These are phyloP conservation scores for Neoascochyta sp. DNA, from an alignment of 2,329 filamentous ascomycete species.

Conservation along the genomic window DNA sequence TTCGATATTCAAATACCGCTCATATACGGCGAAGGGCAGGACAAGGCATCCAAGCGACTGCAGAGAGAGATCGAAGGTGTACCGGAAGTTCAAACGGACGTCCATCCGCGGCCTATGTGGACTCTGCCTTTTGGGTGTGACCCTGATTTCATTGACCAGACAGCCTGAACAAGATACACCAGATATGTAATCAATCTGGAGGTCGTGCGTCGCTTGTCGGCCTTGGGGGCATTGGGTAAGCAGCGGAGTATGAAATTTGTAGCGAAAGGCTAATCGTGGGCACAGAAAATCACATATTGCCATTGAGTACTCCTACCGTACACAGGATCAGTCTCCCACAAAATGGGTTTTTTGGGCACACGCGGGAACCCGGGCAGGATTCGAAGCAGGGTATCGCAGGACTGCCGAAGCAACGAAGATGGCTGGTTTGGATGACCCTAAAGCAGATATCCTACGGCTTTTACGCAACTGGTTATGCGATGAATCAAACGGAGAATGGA, in stretches of 20 bases:
- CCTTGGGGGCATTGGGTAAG: constrained; percentile 16
- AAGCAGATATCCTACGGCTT: constrained; percentile 10
- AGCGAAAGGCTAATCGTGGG: constrained; percentile 1
- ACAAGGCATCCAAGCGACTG: background rate
- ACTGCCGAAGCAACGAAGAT: constrained; percentile 11
- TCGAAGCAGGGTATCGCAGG: constrained; percentile 11
- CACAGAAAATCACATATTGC: constrained; percentile 15
- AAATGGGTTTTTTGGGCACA: constrained; percentile 14
- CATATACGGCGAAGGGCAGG: background rate
- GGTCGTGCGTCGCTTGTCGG: no score
- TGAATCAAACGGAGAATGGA: constrained; percentile 13
- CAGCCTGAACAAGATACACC: no score
- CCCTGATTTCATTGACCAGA: no score
- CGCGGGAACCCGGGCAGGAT: constrained; percentile 5
- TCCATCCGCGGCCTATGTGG: no score
- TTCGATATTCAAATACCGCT: background rate
- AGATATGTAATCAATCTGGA: no score
- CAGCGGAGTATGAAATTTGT: background rate
- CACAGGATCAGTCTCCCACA: constrained; percentile 4
- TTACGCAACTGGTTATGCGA: constrained; percentile 13
- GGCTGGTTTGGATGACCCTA: constrained; percentile 4
- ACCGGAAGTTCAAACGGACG: no score
- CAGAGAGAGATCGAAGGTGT: background rate
- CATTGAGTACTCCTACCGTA: constrained; percentile 9
- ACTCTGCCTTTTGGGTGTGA: no score